Base-by-base conservation (phyloP, 345 rosid species). In the Gossypium ekmanianum region DNA sequence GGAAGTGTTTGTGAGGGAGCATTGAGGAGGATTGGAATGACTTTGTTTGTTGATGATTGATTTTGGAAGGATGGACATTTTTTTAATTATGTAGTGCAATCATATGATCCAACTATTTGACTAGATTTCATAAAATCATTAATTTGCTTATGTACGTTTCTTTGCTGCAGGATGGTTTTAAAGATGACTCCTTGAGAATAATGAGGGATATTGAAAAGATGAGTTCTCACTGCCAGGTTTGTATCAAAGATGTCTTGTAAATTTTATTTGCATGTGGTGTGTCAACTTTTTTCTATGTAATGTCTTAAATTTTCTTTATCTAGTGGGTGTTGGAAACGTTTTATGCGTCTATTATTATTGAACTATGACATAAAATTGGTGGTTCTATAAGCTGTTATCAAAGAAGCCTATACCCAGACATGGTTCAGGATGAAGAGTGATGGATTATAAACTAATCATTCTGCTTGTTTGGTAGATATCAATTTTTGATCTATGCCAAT, bases 121-220 rank as follows among this genome's bases (percentile, higher is more conserved):
- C 54, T 22, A 8, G 59, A 57, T 20, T 39, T 57, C 18, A 13
- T 48, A 48, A 17, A 61, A 47, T 76, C 14, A 27, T 41, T 68
- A 51, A 18, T 63, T 29, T 64, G 68, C 68, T 81, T 7, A 67
- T 67, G 26, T 55, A 17, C 10, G 27, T 71, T 66, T 10, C 45
- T 57, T 70, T 84, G 70, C 9, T 93, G 81, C 87, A 95, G 99
- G 98, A 89, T 81, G 99, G 98, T 4, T 93, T 93, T 78, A 88
- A 84, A 79, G 98, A 93, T 73, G 99, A 95, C 75, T 95, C 99
- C 24, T 72, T 89, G 80, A 90, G 76, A 83, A 93, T 93, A 63
- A 93, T 95, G 96, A 95, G 82, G 86, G 93, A 91, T 24, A 90
- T 93, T 52, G 81, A 87, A 79, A 87, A 83, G 77, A 77, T 62